A percentile compares a stretch with the other conserved stretches of the same genome.
Conservation (phyloP, 2,329 filamentous ascomycete species). For the Amylocarpus encephaloides region DNA sequence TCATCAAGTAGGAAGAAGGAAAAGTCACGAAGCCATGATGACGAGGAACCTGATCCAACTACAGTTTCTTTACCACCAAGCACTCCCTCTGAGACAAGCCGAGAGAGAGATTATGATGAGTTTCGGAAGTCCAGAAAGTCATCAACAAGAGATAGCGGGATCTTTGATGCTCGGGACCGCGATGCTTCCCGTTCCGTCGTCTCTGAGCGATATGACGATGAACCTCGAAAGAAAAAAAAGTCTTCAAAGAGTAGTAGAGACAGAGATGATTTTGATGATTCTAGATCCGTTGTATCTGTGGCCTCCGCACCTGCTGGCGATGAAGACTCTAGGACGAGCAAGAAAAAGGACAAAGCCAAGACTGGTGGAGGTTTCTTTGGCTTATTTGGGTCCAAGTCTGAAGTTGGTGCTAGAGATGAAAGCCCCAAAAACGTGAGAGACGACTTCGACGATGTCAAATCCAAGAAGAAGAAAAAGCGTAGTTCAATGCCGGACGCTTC, state of each 20-base stretch:
- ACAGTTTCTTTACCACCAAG: constrained; percentile 27
- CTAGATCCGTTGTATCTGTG: constrained; percentile 40
- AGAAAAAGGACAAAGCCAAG: constrained; percentile 34
- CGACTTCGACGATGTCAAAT: constrained; percentile 27
- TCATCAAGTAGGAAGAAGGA: constrained; percentile 23
- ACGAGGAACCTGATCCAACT: constrained; percentile 26
- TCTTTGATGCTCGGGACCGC: constrained; percentile 36
- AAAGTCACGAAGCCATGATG: constrained; percentile 20
- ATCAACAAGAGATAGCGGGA: constrained; percentile 36
- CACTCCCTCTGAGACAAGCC: constrained; percentile 25
- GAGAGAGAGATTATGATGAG: constrained; percentile 31
- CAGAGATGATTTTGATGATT: constrained; percentile 42
- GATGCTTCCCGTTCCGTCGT: constrained; percentile 43
- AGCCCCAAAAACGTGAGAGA: constrained; percentile 23
- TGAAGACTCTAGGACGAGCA: constrained; percentile 34
- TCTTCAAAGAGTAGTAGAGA: constrained; percentile 36
- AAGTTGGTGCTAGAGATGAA: constrained; percentile 23
- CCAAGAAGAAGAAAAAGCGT: constrained; percentile 30
- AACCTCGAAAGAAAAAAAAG: constrained; percentile 7
- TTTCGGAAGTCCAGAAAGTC: constrained; percentile 31
- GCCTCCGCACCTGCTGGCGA: constrained; percentile 37
- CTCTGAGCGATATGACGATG: constrained; percentile 33
- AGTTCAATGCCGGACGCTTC: constrained; percentile 24
- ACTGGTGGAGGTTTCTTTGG: constrained; percentile 41
- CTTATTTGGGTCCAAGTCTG: constrained; percentile 34